Percentiles rank a stretch among this genome's conserved stretches.
Conservation (phyloP, 2,329 filamentous ascomycete genomes). For the Didymella glomerata region DNA sequence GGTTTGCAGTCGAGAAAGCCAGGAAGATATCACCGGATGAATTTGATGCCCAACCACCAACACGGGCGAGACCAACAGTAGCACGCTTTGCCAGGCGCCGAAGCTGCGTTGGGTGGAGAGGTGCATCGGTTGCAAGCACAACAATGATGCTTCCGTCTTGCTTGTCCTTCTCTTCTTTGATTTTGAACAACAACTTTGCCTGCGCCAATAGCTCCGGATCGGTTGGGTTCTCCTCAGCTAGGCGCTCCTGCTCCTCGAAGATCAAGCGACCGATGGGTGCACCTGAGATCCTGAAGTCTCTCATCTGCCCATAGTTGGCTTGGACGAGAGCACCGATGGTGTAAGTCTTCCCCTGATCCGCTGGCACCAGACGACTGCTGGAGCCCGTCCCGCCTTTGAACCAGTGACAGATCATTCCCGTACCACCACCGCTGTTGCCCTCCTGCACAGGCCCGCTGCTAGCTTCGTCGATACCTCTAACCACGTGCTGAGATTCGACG, state of each 20-base stretch:
- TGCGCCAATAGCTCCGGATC: constrained; percentile 40
- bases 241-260: constrained; percentile 55
- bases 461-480: constrained; percentile 63
- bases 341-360: constrained; percentile 53
- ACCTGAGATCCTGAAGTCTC: constrained; percentile 66
- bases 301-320: constrained; percentile 68
- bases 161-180: constrained; percentile 54
- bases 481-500: constrained; percentile 63
- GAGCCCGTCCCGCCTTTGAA: constrained; percentile 74
- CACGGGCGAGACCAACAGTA: constrained; percentile 67
- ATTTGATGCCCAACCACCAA: constrained; percentile 69
- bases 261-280: constrained; percentile 69
- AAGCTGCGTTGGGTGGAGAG: constrained; percentile 65
- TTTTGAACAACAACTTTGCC: constrained; percentile 41
- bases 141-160: constrained; percentile 72
- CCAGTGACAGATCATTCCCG: constrained; percentile 71
- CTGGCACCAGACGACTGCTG: constrained; percentile 63
- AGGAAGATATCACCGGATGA: constrained; percentile 73
- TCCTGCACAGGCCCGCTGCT: constrained; percentile 63
- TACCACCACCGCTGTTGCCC: constrained; percentile 72
- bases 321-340: constrained; percentile 70
- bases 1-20: constrained; percentile 70
- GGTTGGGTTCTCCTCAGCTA: constrained; percentile 39
- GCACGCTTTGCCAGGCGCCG: constrained; percentile 67
- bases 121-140: constrained; percentile 68